These are phyloP conservation scores for Lumnitzera littorea DNA, from an alignment of 345 rosid genomes.

Conservation along the genomic window DNA sequence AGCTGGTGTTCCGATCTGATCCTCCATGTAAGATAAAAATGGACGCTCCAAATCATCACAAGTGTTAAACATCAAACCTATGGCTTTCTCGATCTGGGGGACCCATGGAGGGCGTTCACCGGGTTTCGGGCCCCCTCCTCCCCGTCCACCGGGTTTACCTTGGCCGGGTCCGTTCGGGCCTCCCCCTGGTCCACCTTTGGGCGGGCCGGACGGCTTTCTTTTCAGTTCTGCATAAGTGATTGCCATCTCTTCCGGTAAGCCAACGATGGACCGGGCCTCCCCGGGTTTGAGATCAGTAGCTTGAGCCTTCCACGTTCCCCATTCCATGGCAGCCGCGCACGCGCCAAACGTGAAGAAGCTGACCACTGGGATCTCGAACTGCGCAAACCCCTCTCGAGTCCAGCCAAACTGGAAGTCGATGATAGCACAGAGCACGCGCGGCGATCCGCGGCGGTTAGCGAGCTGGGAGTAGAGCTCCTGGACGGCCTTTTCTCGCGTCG, in stretches of 20 bases:
- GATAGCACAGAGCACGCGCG: constrained; percentile 16
- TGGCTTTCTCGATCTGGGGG: constrained; percentile 8
- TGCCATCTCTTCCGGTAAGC: constrained; percentile 28
- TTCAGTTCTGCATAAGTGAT: constrained; percentile 19
- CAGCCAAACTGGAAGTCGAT: constrained; percentile 37
- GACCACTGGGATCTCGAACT: constrained; percentile 13
- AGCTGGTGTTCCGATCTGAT: constrained; percentile 15
- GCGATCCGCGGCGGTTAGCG: constrained; percentile 5
- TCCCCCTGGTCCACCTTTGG: background rate
- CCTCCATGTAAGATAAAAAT: constrained; percentile 26
- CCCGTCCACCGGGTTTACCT: background rate
- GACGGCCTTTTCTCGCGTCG: constrained; percentile 6
- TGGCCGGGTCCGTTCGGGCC: background rate
- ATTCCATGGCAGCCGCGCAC: constrained; percentile 23
- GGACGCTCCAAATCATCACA: constrained; percentile 37
- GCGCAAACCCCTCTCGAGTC: constrained; percentile 9
- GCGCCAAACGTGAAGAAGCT: constrained; percentile 24
- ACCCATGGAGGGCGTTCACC: constrained; percentile 31
- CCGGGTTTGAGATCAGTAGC: constrained; percentile 18
- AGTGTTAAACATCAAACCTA: constrained; percentile 31
- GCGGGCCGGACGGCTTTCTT: constrained; percentile 8
- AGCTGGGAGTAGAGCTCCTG: constrained; percentile 16
- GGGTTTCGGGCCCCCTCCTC: constrained; percentile 19
- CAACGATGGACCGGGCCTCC: constrained; percentile 18
- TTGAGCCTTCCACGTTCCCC: constrained; percentile 16